Base-by-base conservation (phyloP, 352 stramenopile species). In the Halophytophthora polymorphica region DNA sequence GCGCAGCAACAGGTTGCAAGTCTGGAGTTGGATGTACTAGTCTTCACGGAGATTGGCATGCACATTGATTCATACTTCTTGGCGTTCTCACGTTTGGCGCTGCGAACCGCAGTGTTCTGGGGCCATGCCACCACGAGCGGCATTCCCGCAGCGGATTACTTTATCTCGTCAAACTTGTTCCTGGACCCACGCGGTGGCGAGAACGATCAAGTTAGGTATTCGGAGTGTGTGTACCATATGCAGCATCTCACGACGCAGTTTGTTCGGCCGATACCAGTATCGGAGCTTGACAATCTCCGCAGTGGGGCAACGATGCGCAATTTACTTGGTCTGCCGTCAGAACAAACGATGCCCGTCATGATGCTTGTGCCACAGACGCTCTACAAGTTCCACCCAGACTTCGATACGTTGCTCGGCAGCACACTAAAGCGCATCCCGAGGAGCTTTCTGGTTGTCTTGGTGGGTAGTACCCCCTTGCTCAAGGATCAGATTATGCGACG, bases 1-100 rank as follows among this genome's bases (percentile, higher is more conserved):
- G 68, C 70, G 0, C 73, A 73, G 28, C 45, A 41, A 1, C 47
- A 52, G 11, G 39, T 90, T 23, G 63, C 64, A 0, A 58, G 46
- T 34, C 50, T 79, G 4, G 25, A 71, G 28, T 53, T 90, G 5
- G 80, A 90, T 48, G 50, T 90, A 3, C 39, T 90, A 2, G 64
- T 90, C 8, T 88, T 84, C 55, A 72, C 66, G 2, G 80, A 90
- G 62, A 64, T 79, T 51, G 74, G 77, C 17, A 87, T 87, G 74
- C 47, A 88, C 47, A 33, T 43, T 1, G 23, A 54, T 10, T 70
- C 63, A 15, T 88, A 87, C 51, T 90, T 86, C 41, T 55, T 90
- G 11, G 62, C 77, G 17, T 88, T 86, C 36, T 33, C 66, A 2
- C 52, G 53, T 0, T 58, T 90, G 10, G 76, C 79, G 13, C 49